These are phyloP conservation scores for Typha latifolia DNA, from an alignment of 176 grass and related monocot genomes.

Conservation along the genomic window DNA sequence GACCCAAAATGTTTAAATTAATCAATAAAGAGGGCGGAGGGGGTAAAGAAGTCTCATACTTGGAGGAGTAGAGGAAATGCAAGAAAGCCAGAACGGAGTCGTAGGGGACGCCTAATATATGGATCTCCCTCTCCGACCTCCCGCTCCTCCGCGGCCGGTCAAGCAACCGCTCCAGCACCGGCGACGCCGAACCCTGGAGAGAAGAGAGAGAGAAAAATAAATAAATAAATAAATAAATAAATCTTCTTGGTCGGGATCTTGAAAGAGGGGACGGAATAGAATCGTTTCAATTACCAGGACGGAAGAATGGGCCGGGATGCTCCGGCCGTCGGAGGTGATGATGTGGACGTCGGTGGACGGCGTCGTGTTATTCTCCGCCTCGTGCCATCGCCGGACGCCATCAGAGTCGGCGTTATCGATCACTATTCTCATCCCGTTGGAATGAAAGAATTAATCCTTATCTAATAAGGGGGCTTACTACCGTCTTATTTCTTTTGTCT, in stretches of 20 bases:
- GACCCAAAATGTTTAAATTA: not conserved
- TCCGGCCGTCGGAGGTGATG: conserved; percentile 48
- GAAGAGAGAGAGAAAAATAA: not conserved
- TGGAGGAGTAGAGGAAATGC: conserved; percentile 41
- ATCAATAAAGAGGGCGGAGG: not conserved
- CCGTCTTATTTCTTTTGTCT: not conserved
- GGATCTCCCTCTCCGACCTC: conserved; percentile 23
- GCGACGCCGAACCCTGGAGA: conserved; percentile 43
- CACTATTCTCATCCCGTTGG: not conserved
- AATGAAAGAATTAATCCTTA: not conserved
- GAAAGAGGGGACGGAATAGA: not conserved
- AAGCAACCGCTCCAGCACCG: conserved; percentile 69
- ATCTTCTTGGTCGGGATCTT: not conserved
- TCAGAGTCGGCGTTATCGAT: not conserved
- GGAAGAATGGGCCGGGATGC: conserved; percentile 37
- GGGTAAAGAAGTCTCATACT: not conserved
- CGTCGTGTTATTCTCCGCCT: not conserved
- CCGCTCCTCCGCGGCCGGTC: conserved; percentile 7
- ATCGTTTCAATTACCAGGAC: conserved; percentile 47
- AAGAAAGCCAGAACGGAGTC: conserved; percentile 51
- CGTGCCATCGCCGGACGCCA: not conserved
- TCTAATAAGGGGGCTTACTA: not conserved
- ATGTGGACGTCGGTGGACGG: conserved; percentile 40
- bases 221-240: not conserved
- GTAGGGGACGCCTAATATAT: conserved; percentile 41